phyloP scores from a whole-genome alignment of 164 flowering plant genomes.

The Stephania japonica region DNA sequence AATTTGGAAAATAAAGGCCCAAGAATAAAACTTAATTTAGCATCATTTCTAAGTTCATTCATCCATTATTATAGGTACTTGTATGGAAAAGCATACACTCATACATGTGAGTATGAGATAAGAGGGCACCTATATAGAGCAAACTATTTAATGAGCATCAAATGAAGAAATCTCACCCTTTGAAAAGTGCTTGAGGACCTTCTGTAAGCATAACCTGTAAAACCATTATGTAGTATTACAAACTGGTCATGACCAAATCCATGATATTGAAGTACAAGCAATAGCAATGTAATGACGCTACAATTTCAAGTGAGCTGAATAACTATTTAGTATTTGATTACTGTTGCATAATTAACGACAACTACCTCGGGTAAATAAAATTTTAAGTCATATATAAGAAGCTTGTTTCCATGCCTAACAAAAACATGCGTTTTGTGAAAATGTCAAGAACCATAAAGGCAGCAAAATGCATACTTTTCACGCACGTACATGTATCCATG shows the following conservation, averaged over 20 bases:
- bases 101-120: too few species aligned
- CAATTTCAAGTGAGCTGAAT: too few species aligned
- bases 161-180: slow-evolving; percentile 16
- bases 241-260: not conserved
- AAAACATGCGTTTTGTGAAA: not conserved
- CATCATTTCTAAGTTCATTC: too few species aligned
- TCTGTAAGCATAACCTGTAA: slow-evolving; percentile 66
- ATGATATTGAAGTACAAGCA: not conserved
- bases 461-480: not conserved
- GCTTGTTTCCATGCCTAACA: not conserved
- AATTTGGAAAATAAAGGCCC: too few species aligned
- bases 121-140: too few species aligned
- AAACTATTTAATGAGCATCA: not conserved
- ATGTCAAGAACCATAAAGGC: not conserved
- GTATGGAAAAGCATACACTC: not conserved
- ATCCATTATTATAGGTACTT: not conserved
- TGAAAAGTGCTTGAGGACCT: slow-evolving; percentile 66
- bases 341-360: not conserved
- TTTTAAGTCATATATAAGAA: not conserved
- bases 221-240: not conserved
- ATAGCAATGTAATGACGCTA: not conserved
- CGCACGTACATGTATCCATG: too few species aligned
- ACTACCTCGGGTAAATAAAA: not conserved
- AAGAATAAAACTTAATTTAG: too few species aligned
- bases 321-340: too few species aligned